phyloP scores from a whole-genome alignment of 202 grass and related monocot genomes.

The Saccharum hybrid region DNA sequence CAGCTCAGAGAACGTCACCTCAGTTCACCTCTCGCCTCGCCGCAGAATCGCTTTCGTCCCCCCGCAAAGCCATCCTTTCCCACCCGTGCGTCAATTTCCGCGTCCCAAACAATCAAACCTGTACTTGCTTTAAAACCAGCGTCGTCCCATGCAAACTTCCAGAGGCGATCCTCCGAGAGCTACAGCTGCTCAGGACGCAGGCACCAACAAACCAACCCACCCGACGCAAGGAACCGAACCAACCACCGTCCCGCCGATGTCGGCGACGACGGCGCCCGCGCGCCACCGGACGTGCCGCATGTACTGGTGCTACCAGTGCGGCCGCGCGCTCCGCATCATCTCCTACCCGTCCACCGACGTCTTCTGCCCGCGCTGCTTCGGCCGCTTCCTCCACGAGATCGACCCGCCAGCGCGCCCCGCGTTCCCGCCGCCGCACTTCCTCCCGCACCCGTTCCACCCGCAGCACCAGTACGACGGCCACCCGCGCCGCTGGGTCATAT shows the following conservation, averaged over 20 bases:
- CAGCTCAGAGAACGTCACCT: background rate
- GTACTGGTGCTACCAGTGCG: conserved; percentile 94
- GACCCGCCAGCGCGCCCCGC: conserved; percentile 54
- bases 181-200: background rate
- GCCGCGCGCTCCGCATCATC: conserved; percentile 83
- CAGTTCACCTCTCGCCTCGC: background rate
- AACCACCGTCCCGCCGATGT: background rate
- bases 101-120: conserved; percentile 24
- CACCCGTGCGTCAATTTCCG: conserved; percentile 50
- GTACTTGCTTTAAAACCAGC: conserved; percentile 30
- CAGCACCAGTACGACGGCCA: conserved; percentile 41
- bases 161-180: conserved; percentile 26
- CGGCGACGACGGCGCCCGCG: conserved; percentile 27
- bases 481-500: conserved; percentile 69
- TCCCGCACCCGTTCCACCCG: conserved; percentile 48
- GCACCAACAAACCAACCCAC: background rate
- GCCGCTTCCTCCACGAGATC: conserved; percentile 89
- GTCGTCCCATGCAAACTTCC: conserved; percentile 30
- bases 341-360: conserved; percentile 75
- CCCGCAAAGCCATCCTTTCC: conserved; percentile 82
- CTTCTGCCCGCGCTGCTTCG: conserved; percentile 89
- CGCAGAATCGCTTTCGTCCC: conserved; percentile 80
- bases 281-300: conserved; percentile 71
- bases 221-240: background rate
- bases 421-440: conserved; percentile 34